Conservation (phyloP, 2,329 filamentous ascomycete genomes). For the Akanthomyces lecanii region DNA sequence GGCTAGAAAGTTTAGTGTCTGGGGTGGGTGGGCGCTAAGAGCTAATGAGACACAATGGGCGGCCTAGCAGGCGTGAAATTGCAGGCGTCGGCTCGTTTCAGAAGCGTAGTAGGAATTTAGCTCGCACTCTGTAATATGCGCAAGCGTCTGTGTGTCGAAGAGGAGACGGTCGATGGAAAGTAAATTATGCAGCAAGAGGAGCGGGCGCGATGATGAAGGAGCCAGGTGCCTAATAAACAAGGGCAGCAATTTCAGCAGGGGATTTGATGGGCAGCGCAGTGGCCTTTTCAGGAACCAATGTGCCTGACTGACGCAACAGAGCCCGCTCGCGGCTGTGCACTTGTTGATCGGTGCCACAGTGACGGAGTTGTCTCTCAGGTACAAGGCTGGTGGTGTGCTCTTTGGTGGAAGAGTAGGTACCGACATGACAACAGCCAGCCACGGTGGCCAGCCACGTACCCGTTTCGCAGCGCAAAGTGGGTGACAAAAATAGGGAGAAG, state of each 20-base stretch:
- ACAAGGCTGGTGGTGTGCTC: not conserved
- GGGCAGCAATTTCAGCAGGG: not conserved
- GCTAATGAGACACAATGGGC: not conserved
- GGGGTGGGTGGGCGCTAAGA: constrained; percentile 16
- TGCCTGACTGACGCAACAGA: constrained; percentile 14
- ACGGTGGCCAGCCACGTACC: not conserved
- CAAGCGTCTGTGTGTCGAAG: not conserved
- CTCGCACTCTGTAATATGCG: not conserved
- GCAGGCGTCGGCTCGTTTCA: constrained; percentile 13
- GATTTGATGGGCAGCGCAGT: not conserved
- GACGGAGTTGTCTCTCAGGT: not conserved
- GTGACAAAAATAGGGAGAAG: no score
- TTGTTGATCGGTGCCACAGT: not conserved
- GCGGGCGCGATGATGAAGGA: constrained; percentile 8
- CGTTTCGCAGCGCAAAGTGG: not conserved
- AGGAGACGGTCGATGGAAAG: not conserved
- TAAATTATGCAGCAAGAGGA: not conserved
- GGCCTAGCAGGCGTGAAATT: constrained; percentile 1
- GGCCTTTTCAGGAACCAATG: not conserved
- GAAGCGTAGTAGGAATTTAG: not conserved
- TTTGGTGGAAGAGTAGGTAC: not conserved
- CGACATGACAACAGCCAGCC: not conserved
- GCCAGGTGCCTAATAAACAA: not conserved
- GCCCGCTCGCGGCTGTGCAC: constrained; percentile 2
- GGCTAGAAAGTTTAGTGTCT: constrained; percentile 11